phyloP scores from a whole-genome alignment of 495 filamentous ascomycete genomes.

The Aspergillus biplanus region DNA sequence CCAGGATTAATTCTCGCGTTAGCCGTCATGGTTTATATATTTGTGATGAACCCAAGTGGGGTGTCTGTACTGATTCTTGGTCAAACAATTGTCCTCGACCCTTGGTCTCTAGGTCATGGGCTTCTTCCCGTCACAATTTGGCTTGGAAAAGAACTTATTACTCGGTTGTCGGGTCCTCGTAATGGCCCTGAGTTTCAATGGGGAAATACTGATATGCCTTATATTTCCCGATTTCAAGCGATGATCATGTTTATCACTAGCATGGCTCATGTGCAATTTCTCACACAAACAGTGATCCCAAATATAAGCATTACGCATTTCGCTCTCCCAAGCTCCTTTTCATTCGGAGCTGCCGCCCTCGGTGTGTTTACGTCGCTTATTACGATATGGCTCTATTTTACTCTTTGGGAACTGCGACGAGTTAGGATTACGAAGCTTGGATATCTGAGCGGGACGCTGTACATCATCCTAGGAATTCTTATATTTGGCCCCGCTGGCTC shows the following conservation, averaged over 20 bases:
- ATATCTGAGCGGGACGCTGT: background rate
- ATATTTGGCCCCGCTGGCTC: conserved; percentile 2
- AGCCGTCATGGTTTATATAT: background rate
- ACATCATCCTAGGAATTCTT: background rate
- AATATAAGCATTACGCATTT: background rate
- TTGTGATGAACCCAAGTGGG: background rate
- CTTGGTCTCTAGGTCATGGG: background rate
- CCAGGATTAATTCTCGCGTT: conserved; percentile 1
- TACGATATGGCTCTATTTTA: conserved; percentile 10
- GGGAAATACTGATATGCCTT: conserved; percentile 11
- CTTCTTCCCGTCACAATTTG: background rate
- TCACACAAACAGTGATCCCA: background rate
- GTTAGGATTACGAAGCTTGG: conserved; percentile 3
- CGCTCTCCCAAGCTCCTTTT: background rate
- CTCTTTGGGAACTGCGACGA: conserved; percentile 14
- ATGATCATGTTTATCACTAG: background rate
- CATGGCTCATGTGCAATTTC: background rate
- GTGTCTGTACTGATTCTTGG: background rate
- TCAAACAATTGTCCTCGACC: background rate
- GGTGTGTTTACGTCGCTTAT: background rate
- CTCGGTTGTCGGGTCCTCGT: background rate
- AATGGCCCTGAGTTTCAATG: conserved; percentile 1
- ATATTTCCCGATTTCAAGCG: background rate
- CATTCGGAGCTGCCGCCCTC: background rate
- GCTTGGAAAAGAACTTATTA: no score